phyloP scores from a whole-genome alignment of 257 asterid species.

The Rhazya stricta region DNA sequence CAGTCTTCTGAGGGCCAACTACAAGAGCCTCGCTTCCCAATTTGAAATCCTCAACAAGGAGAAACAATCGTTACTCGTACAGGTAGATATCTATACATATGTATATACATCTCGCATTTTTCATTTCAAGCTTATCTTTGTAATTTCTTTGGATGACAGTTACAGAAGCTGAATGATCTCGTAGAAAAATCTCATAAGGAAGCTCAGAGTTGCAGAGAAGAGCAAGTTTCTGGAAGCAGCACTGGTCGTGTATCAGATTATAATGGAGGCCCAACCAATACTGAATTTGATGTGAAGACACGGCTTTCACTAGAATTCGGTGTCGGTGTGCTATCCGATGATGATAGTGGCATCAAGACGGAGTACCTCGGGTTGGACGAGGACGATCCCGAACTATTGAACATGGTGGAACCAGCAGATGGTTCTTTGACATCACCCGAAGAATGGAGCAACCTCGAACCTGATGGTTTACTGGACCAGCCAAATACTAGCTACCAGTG shows the following conservation, averaged over 20 bases:
- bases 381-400: slow-evolving; percentile 22
- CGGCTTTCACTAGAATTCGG: slow-evolving; percentile 9
- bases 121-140: not conserved
- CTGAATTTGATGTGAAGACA: slow-evolving; percentile 16
- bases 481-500: slow-evolving; percentile 25
- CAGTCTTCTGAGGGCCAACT: slow-evolving; percentile 22
- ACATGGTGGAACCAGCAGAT: slow-evolving; percentile 25
- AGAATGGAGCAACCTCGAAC: slow-evolving; percentile 41
- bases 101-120: not conserved
- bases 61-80: slow-evolving; percentile 33
- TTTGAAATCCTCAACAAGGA: slow-evolving; percentile 39
- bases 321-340: slow-evolving; percentile 22
- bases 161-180: slow-evolving; percentile 36
- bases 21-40: slow-evolving; percentile 32
- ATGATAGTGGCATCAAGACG: slow-evolving; percentile 23
- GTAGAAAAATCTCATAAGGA: slow-evolving; percentile 14
- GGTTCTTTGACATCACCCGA: slow-evolving; percentile 32
- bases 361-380: slow-evolving; percentile 22
- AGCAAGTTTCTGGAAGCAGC: slow-evolving; percentile 11
- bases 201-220: slow-evolving; percentile 13
- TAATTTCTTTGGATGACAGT: slow-evolving; percentile 24
- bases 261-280: not conserved
- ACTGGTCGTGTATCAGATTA: slow-evolving; percentile 11
- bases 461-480: slow-evolving; percentile 29
- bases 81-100: slow-evolving; percentile 29